phyloP scores from a whole-genome alignment of 306 rosid genomes.

The Abrus pulchellus region DNA sequence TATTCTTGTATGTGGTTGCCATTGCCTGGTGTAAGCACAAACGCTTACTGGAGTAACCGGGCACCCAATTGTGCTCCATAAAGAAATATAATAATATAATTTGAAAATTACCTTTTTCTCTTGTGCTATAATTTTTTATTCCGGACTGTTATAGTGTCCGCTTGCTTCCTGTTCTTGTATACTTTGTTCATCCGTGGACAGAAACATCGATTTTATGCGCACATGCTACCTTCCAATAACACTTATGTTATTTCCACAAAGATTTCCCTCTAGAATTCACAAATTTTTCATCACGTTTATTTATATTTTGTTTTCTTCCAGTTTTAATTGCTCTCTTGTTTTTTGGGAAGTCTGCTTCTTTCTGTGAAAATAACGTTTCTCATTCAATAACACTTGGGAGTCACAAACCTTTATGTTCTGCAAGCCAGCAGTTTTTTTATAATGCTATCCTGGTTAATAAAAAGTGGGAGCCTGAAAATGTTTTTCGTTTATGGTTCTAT shows the following conservation, averaged over 20 bases:
- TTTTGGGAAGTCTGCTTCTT: background rate
- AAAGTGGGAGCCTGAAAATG: constrained; percentile 1
- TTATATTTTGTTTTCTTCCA: background rate
- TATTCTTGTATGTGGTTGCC: constrained; percentile 81
- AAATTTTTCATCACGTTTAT: background rate
- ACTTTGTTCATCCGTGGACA: constrained; percentile 23
- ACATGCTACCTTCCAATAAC: constrained; percentile 1
- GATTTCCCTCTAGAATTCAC: background rate
- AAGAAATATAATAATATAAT: constrained; percentile 20
- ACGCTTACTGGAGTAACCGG: constrained; percentile 77
- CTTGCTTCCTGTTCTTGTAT: background rate
- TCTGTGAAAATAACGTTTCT: background rate
- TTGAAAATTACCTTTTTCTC: background rate
- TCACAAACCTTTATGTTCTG: background rate
- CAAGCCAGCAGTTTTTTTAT: background rate
- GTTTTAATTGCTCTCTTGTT: background rate
- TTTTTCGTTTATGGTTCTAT: background rate
- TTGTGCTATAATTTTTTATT: background rate
- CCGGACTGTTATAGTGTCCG: background rate
- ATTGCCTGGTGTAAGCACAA: constrained; percentile 95
- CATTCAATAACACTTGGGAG: constrained; percentile 10
- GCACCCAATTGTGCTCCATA: constrained; percentile 19
- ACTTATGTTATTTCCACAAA: constrained; percentile 24
- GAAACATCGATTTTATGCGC: background rate
- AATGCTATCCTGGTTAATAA: constrained; percentile 1